phyloP scores from a whole-genome alignment of 176 grass and related monocot genomes.

The Phoenix roebelenii region DNA sequence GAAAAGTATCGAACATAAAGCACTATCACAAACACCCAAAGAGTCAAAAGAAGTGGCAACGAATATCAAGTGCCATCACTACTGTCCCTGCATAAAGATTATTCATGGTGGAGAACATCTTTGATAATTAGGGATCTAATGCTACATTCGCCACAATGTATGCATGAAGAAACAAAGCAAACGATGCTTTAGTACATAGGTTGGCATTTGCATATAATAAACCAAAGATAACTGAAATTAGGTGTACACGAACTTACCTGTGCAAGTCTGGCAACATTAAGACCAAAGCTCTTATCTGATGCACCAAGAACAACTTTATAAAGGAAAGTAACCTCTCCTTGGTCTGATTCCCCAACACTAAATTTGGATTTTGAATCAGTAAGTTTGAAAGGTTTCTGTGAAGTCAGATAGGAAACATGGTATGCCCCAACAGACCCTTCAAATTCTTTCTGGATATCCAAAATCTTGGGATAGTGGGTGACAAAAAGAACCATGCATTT shows the following conservation, averaged over 20 bases:
- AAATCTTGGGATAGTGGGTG: conserved; percentile 86
- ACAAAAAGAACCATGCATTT: conserved; percentile 80
- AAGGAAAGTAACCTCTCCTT: conserved; percentile 81
- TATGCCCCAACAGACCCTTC: conserved; percentile 62
- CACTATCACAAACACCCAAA: too few species aligned
- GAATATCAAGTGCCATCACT: too few species aligned
- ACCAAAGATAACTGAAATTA: too few species aligned
- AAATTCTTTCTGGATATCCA: conserved; percentile 85
- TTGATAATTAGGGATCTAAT: too few species aligned
- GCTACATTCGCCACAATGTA: too few species aligned
- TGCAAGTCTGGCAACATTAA: conserved; percentile 86
- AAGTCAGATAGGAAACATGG: conserved; percentile 70
- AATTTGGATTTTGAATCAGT: conserved; percentile 26
- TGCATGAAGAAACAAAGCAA: too few species aligned
- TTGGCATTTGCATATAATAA: too few species aligned
- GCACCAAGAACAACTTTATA: conserved; percentile 84
- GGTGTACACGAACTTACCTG: conserved; percentile 49
- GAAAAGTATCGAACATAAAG: too few species aligned
- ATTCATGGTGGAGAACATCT: too few species aligned
- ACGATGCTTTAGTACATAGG: too few species aligned
- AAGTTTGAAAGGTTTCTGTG: conserved; percentile 30
- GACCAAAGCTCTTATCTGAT: conserved; percentile 90
- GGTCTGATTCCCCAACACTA: conserved; percentile 14
- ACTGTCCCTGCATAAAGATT: too few species aligned
- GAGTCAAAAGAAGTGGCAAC: too few species aligned